A percentile compares a stretch with the other conserved stretches of the same genome.
Conservation (phyloP, 1,284 basidiomycete genomes). For the Pyrrhoderma lamaoense region DNA sequence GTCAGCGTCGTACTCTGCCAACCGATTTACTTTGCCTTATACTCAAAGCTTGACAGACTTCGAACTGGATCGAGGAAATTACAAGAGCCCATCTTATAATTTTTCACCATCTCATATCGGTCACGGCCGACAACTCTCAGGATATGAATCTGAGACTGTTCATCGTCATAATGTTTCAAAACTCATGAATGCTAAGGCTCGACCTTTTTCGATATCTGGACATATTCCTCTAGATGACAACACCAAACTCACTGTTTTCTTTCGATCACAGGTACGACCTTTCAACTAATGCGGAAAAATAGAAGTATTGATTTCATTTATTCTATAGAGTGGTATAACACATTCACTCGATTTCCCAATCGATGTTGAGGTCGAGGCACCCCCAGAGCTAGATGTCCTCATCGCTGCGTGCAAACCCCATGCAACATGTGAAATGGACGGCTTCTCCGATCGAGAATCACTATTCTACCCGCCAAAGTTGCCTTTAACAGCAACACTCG, state of each 20-base stretch:
- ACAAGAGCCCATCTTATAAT: conserved; percentile 7
- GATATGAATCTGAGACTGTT: conserved; percentile 43
- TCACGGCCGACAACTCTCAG: conserved; percentile 15
- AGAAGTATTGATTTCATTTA: neutral
- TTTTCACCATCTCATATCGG: neutral
- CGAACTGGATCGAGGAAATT: conserved; percentile 35
- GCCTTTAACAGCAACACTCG: conserved; percentile 65
- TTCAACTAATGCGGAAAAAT: conserved; percentile 1
- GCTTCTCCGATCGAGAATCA: conserved; percentile 52
- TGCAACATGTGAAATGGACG: conserved; percentile 45
- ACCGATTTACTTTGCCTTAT: conserved; percentile 23
- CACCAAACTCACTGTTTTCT: conserved; percentile 61
- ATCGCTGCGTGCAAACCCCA: conserved; percentile 67
- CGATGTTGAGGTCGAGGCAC: conserved; percentile 64
- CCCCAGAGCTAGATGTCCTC: conserved; percentile 72
- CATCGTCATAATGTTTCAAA: conserved; percentile 50
- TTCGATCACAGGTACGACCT: conserved; percentile 59
- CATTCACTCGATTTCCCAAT: conserved; percentile 77
- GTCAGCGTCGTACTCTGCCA: conserved; percentile 11
- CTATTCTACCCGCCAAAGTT: conserved; percentile 67
- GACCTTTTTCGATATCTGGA: conserved; percentile 59
- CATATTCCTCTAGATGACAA: conserved; percentile 60
- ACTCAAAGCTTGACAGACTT: conserved; percentile 30
- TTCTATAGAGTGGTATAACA: conserved; percentile 60
- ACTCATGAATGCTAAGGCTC: conserved; percentile 51